Base-by-base conservation (phyloP, 1,139 yeast species). In the Blastobotrys arbuscula region DNA sequence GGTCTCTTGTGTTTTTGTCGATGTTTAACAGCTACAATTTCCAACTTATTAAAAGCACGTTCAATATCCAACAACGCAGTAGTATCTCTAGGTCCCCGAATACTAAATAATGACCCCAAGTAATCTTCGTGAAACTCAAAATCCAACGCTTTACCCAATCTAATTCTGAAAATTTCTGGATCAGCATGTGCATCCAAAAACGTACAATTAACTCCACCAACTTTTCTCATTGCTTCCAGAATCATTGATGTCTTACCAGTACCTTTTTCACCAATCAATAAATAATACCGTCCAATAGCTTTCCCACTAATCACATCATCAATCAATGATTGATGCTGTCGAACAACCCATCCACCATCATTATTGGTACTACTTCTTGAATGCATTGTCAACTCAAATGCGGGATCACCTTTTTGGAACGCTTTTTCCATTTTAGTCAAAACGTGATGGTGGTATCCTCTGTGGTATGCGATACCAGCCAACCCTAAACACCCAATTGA, bases 141-240 rank as follows among this genome's bases (percentile, higher is more conserved):
- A 55, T 84, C 80, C 44, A 86, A 69, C 0, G 95, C 92, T 54
- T 78, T 76, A 2, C 95, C 95, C 8, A 86, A 69, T 45, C 95
- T 68, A 20, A 86, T 77, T 53, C 95, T 72, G 62, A 86, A 83
- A 47, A 86, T 81, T 63, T 86, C 95, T 0, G 94, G 89, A 61
- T 86, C 95, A 0, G 92, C 84, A 59, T 85, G 94, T 1, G 95
- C 94, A 62, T 86, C 95, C 57, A 86, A 71, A 51, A 83, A 75
- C 1, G 88, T 78, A 45, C 88, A 87, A 58, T 82, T 80, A 50
- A 68, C 67, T 1, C 92, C 89, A 41, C 76, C 70, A 1, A 79
- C 78, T 55, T 80, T 76, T 53, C 80, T 76, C 74, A 86, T 80
- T 2, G 90, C 78, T 40, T 84, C 89, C 56, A 82, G 65, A 26